A percentile compares a stretch with the other conserved stretches of the same genome.
Conservation (phyloP, 495 filamentous ascomycete genomes). For the Sordaria brevicollis region DNA sequence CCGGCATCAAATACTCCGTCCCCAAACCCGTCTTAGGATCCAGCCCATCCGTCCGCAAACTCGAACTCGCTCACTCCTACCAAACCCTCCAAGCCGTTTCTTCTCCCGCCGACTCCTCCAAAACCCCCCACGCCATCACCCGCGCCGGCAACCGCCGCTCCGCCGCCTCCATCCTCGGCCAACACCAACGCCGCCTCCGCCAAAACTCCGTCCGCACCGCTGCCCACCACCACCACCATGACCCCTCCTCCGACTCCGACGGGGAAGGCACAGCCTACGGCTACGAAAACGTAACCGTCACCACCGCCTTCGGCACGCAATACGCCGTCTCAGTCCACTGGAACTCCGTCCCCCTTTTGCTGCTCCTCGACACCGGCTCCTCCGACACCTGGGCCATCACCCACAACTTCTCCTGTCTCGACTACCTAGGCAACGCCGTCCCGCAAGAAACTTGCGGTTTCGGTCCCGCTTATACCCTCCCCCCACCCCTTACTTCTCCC, state of each 20-base stretch:
- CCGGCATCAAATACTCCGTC: not conserved
- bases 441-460: conserved; percentile 20
- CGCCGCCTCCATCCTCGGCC: conserved; percentile 20
- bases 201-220: not conserved
- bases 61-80: not conserved
- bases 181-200: conserved; percentile 20
- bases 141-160: conserved; percentile 11
- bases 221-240: too few relatives aligned
- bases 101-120: not conserved
- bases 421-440: conserved; percentile 11
- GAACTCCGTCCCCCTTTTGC: conserved; percentile 12
- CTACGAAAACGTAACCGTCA: conserved; percentile 30
- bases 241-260: too few relatives aligned
- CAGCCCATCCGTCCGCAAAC: not conserved
- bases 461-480: conserved; percentile 4
- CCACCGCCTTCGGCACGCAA: conserved; percentile 27
- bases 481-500: not conserved
- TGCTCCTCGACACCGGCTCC: conserved; percentile 56
- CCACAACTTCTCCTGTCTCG: conserved; percentile 17
- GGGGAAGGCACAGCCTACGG: conserved; percentile 4
- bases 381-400: conserved; percentile 47
- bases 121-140: not conserved
- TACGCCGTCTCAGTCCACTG: conserved; percentile 26
- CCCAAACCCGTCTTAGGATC: not conserved
- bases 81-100: not conserved